A percentile compares a stretch with the other conserved stretches of the same genome.
Conservation (phyloP, 2,329 filamentous ascomycete species). For the Scedosporium apiospermum region DNA sequence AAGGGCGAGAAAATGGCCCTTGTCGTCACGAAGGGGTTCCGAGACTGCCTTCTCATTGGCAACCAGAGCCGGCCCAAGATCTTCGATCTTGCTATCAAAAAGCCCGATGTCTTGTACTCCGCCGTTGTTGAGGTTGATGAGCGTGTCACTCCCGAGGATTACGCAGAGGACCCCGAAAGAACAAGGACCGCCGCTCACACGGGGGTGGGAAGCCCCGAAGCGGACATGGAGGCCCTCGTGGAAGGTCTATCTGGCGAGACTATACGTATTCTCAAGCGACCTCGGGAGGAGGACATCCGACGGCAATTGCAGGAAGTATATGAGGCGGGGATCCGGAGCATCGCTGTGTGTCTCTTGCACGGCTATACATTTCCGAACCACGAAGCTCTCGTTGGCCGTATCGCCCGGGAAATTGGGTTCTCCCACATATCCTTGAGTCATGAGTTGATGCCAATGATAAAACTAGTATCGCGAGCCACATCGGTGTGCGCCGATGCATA, state of each 20-base stretch:
- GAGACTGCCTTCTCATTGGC: slow-evolving; percentile 78
- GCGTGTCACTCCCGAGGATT: slow-evolving; percentile 83
- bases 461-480: slow-evolving; percentile 32
- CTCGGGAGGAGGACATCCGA: slow-evolving; percentile 43
- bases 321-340: slow-evolving; percentile 60
- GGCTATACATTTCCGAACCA: slow-evolving; percentile 86
- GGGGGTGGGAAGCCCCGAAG: slow-evolving; percentile 36
- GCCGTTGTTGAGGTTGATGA: slow-evolving; percentile 84
- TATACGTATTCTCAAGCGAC: slow-evolving; percentile 54
- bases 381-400: slow-evolving; percentile 64
- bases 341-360: slow-evolving; percentile 88
- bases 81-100: slow-evolving; percentile 79
- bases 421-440: slow-evolving; percentile 17
- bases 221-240: slow-evolving; percentile 49
- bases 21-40: slow-evolving; percentile 80
- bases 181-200: slow-evolving; percentile 43
- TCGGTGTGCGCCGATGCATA: slow-evolving; percentile 34
- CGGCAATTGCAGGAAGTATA: slow-evolving; percentile 50
- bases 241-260: slow-evolving; percentile 59
- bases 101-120: slow-evolving; percentile 81
- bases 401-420: slow-evolving; percentile 68
- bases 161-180: slow-evolving; percentile 74
- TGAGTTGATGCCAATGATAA: slow-evolving; percentile 31
- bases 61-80: slow-evolving; percentile 86
- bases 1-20: slow-evolving; percentile 86